Conservation (phyloP, 2,329 filamentous ascomycete species). For the Curvularia eragrostidis region DNA sequence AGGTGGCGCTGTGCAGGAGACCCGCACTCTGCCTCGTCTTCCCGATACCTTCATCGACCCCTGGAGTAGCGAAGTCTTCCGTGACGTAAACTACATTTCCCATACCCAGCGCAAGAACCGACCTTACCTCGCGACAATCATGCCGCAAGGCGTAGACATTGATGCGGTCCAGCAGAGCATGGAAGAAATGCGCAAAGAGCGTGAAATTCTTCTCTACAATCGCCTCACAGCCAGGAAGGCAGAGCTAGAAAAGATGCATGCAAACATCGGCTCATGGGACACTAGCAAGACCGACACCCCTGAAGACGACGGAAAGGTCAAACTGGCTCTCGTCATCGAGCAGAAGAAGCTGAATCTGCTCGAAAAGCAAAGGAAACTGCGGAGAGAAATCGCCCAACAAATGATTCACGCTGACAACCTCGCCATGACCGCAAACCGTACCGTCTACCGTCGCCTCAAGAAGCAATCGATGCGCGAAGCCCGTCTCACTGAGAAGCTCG, state of each 20-base stretch:
- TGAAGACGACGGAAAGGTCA: constrained; percentile 77
- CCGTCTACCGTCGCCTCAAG: constrained; percentile 91
- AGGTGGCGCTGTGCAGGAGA: constrained; percentile 46
- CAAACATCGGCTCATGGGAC: constrained; percentile 88
- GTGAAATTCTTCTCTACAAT: constrained; percentile 88
- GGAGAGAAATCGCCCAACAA: constrained; percentile 85
- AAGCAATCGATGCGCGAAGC: constrained; percentile 96
- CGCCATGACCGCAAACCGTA: constrained; percentile 94
- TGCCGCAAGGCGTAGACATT: constrained; percentile 86
- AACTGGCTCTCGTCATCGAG: constrained; percentile 90
- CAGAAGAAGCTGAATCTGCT: constrained; percentile 91
- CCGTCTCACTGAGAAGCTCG: constrained; percentile 96
- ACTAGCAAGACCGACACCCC: constrained; percentile 70
- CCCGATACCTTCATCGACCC: constrained; percentile 62
- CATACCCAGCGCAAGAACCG: constrained; percentile 79
- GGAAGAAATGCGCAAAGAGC: constrained; percentile 75
- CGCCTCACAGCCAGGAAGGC: constrained; percentile 83
- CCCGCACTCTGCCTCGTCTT: constrained; percentile 45
- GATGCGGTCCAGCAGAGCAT: constrained; percentile 60
- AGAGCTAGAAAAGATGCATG: constrained; percentile 82
- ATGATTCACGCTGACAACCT: constrained; percentile 97
- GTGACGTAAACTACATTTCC: constrained; percentile 76
- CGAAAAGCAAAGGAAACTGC: constrained; percentile 83
- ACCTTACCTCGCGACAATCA: constrained; percentile 82
- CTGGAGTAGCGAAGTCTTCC: constrained; percentile 52